Base-by-base conservation (phyloP, 495 filamentous ascomycete species). In the Trypethelium eluteriae region DNA sequence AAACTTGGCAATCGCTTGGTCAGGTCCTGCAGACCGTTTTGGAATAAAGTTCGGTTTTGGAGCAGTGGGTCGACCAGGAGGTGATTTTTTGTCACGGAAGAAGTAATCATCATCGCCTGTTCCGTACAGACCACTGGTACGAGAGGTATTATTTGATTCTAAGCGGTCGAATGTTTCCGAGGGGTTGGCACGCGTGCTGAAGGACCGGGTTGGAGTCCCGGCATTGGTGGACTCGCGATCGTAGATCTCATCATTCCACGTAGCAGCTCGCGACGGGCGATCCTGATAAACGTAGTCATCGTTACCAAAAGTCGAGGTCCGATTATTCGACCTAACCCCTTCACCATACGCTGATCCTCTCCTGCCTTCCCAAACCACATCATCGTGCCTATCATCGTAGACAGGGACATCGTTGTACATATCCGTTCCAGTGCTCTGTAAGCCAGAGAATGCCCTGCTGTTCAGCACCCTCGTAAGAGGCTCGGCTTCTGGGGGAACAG, bases 341-440 rank as follows among this genome's bases (percentile, higher is more conserved):
- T 96, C 90, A 36, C 91, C 89, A 70, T 87, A 90, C 2, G 88
- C 91, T 46, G 81, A 82, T 53, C 92, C 93, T 63, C 81, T 82
- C 49, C 85, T 84, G 46, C 90, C 89, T 72, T 93, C 90, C 94
- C 94, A 97, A n/a, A 95, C 89, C 2, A 93, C 88, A 71, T 93
- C 85, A 69, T 98, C 94, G 72, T 91, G 90, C 57, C 81, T 81
- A 62, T 93, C 89, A 68, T 95, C 92, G 71, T 98, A 98, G 3
- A 96, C 84, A 1, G 94, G 94, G 18, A 90, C 87, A 72, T 97
- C 93, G 75, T 98, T 98, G 80, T 97, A 98, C 86, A 94, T 95
- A 38, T 79, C 75, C 1, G 72, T 71, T 2, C 77, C 73, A 16
- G 75, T 73, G 12, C 73, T 71, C 35, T 80, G 80, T 62, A 84